A percentile compares a stretch with the other conserved stretches of the same genome.
phyloP scores from a whole-genome alignment of 306 rosid genomes.

The Acacia confusa region DNA sequence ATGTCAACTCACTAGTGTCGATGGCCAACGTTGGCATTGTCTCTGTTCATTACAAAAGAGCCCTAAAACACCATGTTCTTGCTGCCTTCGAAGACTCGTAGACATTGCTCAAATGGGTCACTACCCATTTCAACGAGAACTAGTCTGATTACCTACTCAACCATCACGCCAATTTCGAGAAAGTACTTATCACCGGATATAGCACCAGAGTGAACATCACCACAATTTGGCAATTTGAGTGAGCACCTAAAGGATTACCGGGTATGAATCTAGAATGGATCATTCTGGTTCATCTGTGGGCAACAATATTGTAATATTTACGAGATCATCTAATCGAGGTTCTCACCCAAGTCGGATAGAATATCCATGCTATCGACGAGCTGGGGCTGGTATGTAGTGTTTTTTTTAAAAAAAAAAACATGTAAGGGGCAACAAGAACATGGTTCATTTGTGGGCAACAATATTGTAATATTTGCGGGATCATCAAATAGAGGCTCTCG shows the following conservation, averaged over 20 bases:
- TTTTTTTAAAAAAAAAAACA: too few relatives aligned
- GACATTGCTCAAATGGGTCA: background rate
- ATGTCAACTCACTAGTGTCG: background rate
- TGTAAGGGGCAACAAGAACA: too few relatives aligned
- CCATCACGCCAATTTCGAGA: background rate
- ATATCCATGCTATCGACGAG: too few relatives aligned
- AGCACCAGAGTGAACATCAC: background rate
- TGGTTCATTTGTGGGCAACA: background rate
- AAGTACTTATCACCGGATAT: background rate
- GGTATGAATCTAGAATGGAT: background rate
- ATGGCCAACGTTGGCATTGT: background rate
- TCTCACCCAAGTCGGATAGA: too few relatives aligned
- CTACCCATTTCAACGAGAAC: background rate
- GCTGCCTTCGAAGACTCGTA: slow-evolving; percentile 5
- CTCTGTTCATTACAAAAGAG: slow-evolving; percentile 8
- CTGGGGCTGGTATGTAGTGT: too few relatives aligned
- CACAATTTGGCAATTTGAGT: background rate
- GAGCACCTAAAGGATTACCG: background rate
- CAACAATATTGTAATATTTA: too few relatives aligned
- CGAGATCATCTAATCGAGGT: too few relatives aligned
- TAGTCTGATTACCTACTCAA: background rate
- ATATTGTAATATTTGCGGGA: too few relatives aligned
- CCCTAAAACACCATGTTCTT: background rate
- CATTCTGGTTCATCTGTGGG: background rate
- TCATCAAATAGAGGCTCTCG: too few relatives aligned